Base-by-base conservation (phyloP, 495 filamentous ascomycete genomes). In the Hypoxylon fragiforme region DNA sequence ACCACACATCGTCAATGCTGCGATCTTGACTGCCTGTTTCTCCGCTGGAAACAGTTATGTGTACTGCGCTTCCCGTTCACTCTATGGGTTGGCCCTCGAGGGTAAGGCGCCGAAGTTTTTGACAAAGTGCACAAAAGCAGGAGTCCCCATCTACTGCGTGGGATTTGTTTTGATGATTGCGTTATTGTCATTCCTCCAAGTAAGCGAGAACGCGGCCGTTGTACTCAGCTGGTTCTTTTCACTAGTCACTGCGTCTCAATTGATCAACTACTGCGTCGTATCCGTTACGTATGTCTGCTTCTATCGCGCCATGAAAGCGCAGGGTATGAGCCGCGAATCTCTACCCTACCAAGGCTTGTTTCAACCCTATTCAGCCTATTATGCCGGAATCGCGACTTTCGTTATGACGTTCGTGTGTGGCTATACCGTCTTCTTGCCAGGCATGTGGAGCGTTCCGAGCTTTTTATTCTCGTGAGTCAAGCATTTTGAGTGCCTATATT, bases 221-320 rank as follows among this genome's bases (percentile, higher is more conserved):
- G 88, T 92, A 16, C 60, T 92, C 55, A 75, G 75, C 44, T 92
- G 88, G 89, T 90, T 92, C 58, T 81, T 91, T 28, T 87, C 76
- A 63, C 54, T 90, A 45, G 81, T 88, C 48, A 68, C 89, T 7
- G 87, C 87, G 5, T 84, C 80, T 1, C 88, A 91, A 68, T 73
- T 92, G 13, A 90, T 94, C 71, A 90, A 91, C 64, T 90, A 84
- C 70, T 78, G 75, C 30, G 84, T 85, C 18, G 84, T 88, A 46
- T 80, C 79, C 22, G 81, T 82, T 56, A 88, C 87, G 3, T 94
- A 87, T 67, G 73, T 90, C 51, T 74, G 81, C n/a, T 94, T 89
- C 70, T 77, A 85, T 51, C 81, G 80, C 22, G 88, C 87, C 1
- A 69, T 85, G 21, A 71, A 85, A 37, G 85, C 80, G 0, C 89